Evolutionary conservation across 345 rosid species (phyloP).

Genomic region (Barbarea vulgaris): DNA sequence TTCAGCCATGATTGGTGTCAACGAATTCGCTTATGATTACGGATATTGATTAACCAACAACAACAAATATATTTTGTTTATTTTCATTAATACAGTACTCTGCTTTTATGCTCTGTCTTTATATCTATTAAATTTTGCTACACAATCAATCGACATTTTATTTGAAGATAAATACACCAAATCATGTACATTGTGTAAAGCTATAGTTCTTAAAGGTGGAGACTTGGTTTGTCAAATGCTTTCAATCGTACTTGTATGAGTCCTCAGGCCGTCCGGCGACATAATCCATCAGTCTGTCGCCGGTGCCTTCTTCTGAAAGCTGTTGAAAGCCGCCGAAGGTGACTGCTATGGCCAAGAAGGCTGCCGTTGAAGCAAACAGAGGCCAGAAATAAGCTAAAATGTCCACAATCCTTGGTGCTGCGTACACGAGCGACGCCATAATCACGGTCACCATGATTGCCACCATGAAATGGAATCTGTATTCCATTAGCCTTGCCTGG

Average conservation of each 20-base stretch:
- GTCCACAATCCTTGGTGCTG: conserved; percentile 60
- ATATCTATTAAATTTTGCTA: not conserved
- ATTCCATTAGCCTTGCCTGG: conserved; percentile 55
- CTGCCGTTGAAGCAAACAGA: conserved; percentile 81
- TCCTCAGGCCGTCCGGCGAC: conserved; percentile 55
- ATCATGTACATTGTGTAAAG: conserved; percentile 24
- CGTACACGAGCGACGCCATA: conserved; percentile 47
- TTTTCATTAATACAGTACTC: conserved; percentile 24
- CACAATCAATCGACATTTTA: conserved; percentile 16
- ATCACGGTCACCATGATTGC: conserved; percentile 41
- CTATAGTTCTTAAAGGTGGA: not conserved
- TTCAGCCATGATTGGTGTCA: conserved; percentile 79
- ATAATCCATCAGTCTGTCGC: conserved; percentile 65
- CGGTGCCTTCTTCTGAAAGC: conserved; percentile 47
- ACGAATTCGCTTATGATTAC: conserved; percentile 72
- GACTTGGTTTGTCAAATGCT: not conserved
- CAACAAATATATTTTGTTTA: conserved; percentile 11
- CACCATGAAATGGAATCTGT: conserved; percentile 51
- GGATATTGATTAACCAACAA: conserved; percentile 21
- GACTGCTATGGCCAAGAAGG: conserved; percentile 53
- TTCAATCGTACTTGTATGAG: conserved; percentile 24
- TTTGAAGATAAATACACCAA: conserved; percentile 19
- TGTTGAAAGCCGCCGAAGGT: conserved; percentile 70
- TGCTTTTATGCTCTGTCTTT: not conserved
- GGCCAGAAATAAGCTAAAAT: conserved; percentile 81